phyloP scores from a whole-genome alignment of 768 basidiomycete species.

The Coprinopsis strossmayeri region DNA sequence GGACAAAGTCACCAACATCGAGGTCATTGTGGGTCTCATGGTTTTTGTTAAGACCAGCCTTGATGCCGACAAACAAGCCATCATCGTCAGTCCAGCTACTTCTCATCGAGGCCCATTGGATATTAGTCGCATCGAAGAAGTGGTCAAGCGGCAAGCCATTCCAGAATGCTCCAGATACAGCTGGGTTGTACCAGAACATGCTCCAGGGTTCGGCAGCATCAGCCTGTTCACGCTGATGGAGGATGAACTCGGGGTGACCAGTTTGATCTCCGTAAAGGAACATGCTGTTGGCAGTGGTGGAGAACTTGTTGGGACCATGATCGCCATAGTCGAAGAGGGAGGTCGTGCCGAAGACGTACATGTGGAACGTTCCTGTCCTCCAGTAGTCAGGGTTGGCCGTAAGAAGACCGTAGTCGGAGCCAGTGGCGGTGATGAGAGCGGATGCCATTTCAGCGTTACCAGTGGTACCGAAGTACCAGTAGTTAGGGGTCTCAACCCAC shows the following conservation, averaged over 20 bases:
- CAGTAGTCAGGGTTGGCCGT: slow-evolving; percentile 62
- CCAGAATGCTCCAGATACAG: slow-evolving; percentile 87
- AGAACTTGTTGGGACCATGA: slow-evolving; percentile 91
- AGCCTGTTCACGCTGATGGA: slow-evolving; percentile 87
- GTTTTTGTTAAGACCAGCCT: slow-evolving; percentile 71
- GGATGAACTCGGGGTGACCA: slow-evolving; percentile 64
- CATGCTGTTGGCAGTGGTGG: slow-evolving; percentile 89
- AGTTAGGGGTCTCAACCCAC: slow-evolving; percentile 92
- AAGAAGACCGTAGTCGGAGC: slow-evolving; percentile 72
- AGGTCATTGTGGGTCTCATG: slow-evolving; percentile 96
- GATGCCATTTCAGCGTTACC: slow-evolving; percentile 86
- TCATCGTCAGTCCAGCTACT: slow-evolving; percentile 87
- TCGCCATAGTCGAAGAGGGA: slow-evolving; percentile 80
- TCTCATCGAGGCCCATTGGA: slow-evolving; percentile 90
- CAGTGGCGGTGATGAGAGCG: slow-evolving; percentile 78
- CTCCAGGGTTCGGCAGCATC: slow-evolving; percentile 81
- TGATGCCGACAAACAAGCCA: slow-evolving; percentile 82
- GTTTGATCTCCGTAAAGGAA: slow-evolving; percentile 69
- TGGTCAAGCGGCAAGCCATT: slow-evolving; percentile 75
- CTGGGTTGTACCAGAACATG: slow-evolving; percentile 92
- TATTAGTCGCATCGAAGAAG: slow-evolving; percentile 64
- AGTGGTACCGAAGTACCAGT: slow-evolving; percentile 93
- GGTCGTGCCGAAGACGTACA: slow-evolving; percentile 81
- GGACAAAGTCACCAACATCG: slow-evolving; percentile 90
- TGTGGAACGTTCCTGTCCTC: slow-evolving; percentile 81